A percentile compares a stretch with the other conserved stretches of the same genome.
Evolutionary conservation across 371 early-diverging fungal species (phyloP).

Genomic region (Blakeslea trispora): DNA sequence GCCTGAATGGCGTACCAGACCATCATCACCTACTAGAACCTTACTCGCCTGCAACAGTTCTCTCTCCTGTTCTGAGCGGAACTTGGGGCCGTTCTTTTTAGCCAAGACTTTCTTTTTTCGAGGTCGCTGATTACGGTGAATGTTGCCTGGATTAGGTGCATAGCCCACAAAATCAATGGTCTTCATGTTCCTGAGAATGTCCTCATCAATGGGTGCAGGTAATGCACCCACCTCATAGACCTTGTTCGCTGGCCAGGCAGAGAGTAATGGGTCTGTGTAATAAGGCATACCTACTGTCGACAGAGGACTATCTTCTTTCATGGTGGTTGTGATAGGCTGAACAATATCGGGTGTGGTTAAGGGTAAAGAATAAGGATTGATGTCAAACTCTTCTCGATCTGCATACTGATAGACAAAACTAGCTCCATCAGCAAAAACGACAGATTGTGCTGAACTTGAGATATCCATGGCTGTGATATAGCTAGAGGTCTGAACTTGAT

Average conservation of each 20-base stretch:
- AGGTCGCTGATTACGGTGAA: slow-evolving; percentile 77
- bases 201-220: slow-evolving; percentile 70
- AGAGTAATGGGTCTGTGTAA: slow-evolving; percentile 73
- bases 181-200: slow-evolving; percentile 76
- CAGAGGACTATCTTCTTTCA: slow-evolving; percentile 73
- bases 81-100: slow-evolving; percentile 73
- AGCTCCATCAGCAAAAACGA: slow-evolving; percentile 71
- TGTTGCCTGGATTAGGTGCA: slow-evolving; percentile 80
- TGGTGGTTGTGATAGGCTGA: slow-evolving; percentile 44
- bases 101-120: slow-evolving; percentile 40
- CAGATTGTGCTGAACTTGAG: slow-evolving; percentile 73
- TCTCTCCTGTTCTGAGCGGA: slow-evolving; percentile 82
- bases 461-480: slow-evolving; percentile 72
- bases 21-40: slow-evolving; percentile 32
- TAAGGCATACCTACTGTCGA: slow-evolving; percentile 81
- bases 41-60: slow-evolving; percentile 56
- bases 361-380: slow-evolving; percentile 71
- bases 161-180: slow-evolving; percentile 91
- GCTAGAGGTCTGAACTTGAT: slow-evolving; percentile 66
- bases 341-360: slow-evolving; percentile 62
- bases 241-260: slow-evolving; percentile 69
- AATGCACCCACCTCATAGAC: slow-evolving; percentile 71
- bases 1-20: slow-evolving; percentile 24
- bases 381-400: slow-evolving; percentile 61
- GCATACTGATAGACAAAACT: slow-evolving; percentile 72